Evolutionary conservation across 306 rosid genomes (phyloP).

Genomic region (Neltuma alba): DNA sequence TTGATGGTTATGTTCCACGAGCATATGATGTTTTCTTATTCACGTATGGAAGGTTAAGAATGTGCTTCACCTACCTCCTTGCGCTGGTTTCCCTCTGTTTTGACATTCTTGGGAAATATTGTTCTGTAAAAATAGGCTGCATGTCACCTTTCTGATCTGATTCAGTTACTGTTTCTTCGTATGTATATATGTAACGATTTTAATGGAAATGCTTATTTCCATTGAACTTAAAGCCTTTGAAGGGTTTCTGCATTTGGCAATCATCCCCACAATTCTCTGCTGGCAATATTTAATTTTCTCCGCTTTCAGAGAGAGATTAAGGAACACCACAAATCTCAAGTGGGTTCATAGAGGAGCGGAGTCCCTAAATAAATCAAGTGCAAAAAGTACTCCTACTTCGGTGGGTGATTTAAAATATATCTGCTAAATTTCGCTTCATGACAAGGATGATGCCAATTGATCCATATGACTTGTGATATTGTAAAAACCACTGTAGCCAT

Average conservation of each 20-base stretch:
- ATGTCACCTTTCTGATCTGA: neutral
- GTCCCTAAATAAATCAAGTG: neutral
- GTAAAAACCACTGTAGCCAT: too few relatives aligned
- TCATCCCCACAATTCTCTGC: neutral
- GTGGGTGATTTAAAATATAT: neutral
- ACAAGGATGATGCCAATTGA: neutral
- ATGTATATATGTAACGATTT: constrained; percentile 1
- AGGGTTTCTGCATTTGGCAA: neutral
- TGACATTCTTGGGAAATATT: neutral
- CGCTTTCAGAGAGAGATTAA: neutral
- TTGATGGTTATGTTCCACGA: neutral
- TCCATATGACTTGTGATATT: neutral
- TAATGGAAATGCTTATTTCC: constrained; percentile 22
- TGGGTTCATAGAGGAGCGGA: neutral
- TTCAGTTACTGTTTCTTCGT: neutral
- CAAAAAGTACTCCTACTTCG: neutral
- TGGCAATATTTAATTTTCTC: neutral
- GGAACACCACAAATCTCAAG: neutral
- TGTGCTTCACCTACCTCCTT: neutral
- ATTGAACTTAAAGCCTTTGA: neutral
- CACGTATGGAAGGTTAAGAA: neutral
- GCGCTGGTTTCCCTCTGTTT: neutral
- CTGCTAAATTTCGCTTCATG: neutral
- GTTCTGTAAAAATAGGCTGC: constrained; percentile 19
- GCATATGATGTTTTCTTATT: neutral